Conservation (phyloP, 1,284 basidiomycete species). For the Earliella scabrosa region DNA sequence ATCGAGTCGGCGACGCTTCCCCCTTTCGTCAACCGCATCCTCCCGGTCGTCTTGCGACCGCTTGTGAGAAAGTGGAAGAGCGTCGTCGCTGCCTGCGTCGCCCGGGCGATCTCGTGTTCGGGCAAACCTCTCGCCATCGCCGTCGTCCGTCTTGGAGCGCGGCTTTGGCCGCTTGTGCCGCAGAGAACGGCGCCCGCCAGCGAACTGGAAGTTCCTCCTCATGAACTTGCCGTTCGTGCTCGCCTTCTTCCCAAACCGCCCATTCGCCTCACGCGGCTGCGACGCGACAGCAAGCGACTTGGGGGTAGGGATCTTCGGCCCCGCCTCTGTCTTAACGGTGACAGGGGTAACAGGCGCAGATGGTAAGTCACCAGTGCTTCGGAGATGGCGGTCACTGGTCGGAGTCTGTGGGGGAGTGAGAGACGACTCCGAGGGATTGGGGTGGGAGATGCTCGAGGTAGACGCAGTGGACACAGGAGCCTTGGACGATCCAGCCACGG, state of each 20-base stretch:
- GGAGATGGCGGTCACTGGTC: constrained; percentile 5
- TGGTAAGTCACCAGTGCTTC: not conserved
- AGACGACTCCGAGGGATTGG: constrained; percentile 13
- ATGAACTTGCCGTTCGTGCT: constrained; percentile 54
- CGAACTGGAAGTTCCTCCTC: constrained; percentile 40
- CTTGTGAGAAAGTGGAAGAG: constrained; percentile 9
- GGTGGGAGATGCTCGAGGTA: constrained; percentile 21
- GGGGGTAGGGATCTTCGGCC: constrained; percentile 37
- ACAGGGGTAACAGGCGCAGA: constrained; percentile 10
- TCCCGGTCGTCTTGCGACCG: constrained; percentile 1
- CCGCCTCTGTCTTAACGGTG: constrained; percentile 23
- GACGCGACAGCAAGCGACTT: constrained; percentile 51
- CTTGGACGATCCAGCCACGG: constrained; percentile 7
- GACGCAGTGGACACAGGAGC: constrained; percentile 28
- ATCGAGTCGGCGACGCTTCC: constrained; percentile 14
- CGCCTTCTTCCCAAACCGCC: constrained; percentile 54
- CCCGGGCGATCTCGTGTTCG: constrained; percentile 5
- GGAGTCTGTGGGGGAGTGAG: constrained; percentile 6
- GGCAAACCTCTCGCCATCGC: constrained; percentile 14
- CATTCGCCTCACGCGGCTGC: constrained; percentile 54
- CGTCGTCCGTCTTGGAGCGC: constrained; percentile 44
- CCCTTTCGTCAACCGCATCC: constrained; percentile 5
- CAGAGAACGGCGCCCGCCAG: constrained; percentile 30
- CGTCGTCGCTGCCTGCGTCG: not conserved
- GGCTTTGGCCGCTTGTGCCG: constrained; percentile 46